Base-by-base conservation (phyloP, 768 basidiomycete genomes). In the Pulveroboletus sp. region DNA sequence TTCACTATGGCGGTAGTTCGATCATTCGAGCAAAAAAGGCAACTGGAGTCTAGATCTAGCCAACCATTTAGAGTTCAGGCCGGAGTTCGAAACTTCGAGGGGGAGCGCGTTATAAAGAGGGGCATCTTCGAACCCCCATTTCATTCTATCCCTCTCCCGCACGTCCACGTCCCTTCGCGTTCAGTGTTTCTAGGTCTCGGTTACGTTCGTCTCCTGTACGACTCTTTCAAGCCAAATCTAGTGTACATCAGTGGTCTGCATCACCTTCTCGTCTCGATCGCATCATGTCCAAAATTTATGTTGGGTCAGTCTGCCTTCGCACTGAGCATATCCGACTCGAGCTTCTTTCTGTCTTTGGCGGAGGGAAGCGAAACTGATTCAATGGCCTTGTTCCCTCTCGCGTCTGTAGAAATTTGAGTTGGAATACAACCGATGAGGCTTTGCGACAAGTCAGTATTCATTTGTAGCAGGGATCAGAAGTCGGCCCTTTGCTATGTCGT, bases 361-460 rank as follows among this genome's bases (percentile, higher is more conserved):
- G 63, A 63, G 74, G 64, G 67, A 69, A 72, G 59, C 70, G 70
- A 64, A 72, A 82, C 81, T 84, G 74, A 85, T 82, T 71, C 66
- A 47, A 53, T 67, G 61, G 66, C 70, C 75, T 72, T 67, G 52
- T 56, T 47, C 41, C 29, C 74, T 71, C 58, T 42, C 71, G 67
- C 59, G 70, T 71, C 67, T 75, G 74, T 84, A 91, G 89, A 78
- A 91, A 91, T 83, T 78, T 91, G 79, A 90, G 87, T 81, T 92
- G 89, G 89, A 88, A 86, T 77, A 95, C 93, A 71, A 93, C 83
- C 70, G 93, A 95, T 82, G 93, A 95, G 35, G 81, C 81, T 49
- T 80, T 96, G 60, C 85, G 86, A 72, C 72, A 82, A 75, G 92
- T 93, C 80, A 85, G 89, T 89, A 39, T 63, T 79, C 73, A 72